A percentile compares a stretch with the other conserved stretches of the same genome.
Conservation (phyloP, 225 moss, liverwort and hornwort species). For the Marchantia polymorpha region DNA sequence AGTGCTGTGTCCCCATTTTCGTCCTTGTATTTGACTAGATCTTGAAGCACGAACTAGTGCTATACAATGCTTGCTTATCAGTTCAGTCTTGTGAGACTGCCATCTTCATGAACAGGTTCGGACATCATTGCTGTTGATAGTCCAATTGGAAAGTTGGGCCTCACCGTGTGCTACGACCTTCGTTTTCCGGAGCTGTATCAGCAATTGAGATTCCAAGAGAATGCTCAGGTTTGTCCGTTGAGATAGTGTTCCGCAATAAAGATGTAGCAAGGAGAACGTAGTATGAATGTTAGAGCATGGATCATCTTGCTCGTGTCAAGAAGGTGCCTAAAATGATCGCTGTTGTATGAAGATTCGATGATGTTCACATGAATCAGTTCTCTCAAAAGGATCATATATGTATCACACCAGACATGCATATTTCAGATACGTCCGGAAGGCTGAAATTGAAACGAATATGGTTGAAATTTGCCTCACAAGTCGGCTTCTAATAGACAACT, state of each 20-base stretch:
- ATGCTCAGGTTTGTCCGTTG: conserved; percentile 51
- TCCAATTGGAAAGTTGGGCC: conserved; percentile 76
- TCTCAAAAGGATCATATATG: too few species aligned
- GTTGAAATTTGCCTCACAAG: neutral
- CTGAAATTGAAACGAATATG: neutral
- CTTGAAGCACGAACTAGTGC: too few species aligned
- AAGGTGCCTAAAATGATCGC: neutral
- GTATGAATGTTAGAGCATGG: neutral
- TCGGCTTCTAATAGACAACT: neutral
- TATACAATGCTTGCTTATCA: too few species aligned
- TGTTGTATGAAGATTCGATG: neutral
- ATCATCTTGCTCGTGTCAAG: neutral
- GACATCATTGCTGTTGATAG: conserved; percentile 69
- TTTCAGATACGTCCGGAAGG: neutral
- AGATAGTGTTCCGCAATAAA: neutral
- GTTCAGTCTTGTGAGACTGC: too few species aligned
- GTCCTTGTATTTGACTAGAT: too few species aligned
- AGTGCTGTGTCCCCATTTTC: too few species aligned
- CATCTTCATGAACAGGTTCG: conserved; percentile 41
- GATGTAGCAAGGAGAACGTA: too few species aligned
- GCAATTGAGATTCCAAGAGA: conserved; percentile 67
- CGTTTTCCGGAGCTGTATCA: conserved; percentile 96
- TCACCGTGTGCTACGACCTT: conserved; percentile 93
- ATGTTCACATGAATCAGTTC: neutral
- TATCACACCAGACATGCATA: neutral